phyloP scores from a whole-genome alignment of 768 basidiomycete species.

The Cyathus striatus region DNA sequence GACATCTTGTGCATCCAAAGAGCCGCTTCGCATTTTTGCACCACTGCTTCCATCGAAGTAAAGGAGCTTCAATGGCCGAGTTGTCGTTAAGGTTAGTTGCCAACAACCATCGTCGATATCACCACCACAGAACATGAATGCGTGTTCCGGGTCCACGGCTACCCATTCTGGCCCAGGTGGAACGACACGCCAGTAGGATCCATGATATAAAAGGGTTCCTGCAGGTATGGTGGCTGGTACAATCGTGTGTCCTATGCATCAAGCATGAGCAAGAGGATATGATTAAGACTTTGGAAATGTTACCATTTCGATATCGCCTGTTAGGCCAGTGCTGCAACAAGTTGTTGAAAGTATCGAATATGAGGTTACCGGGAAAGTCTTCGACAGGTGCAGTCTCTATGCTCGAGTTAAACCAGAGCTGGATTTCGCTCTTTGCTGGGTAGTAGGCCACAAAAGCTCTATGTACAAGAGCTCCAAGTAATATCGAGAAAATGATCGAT shows the following conservation, averaged over 20 bases:
- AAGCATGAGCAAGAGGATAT: background rate
- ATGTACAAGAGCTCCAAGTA: no score
- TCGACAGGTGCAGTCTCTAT: no score
- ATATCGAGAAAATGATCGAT: no score
- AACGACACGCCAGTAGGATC: conserved; percentile 2
- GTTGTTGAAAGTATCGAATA: conserved; percentile 26
- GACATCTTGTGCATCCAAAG: conserved; percentile 31
- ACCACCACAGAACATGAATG: conserved; percentile 3
- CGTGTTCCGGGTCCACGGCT: conserved; percentile 15
- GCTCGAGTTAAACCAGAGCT: no score
- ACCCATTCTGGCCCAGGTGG: conserved; percentile 11
- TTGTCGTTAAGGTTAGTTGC: conserved; percentile 16
- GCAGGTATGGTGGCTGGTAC: conserved; percentile 12
- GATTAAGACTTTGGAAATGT: conserved; percentile 1
- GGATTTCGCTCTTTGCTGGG: no score
- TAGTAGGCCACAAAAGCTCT: no score
- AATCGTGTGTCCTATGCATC: conserved; percentile 10
- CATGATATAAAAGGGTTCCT: conserved; percentile 19
- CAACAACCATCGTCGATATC: conserved; percentile 10
- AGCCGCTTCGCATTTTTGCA: conserved; percentile 19
- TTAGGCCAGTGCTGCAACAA: conserved; percentile 34
- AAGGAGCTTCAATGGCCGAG: conserved; percentile 23
- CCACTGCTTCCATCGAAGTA: conserved; percentile 38
- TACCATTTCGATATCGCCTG: conserved; percentile 28
- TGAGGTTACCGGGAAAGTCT: conserved; percentile 21